These are phyloP conservation scores for Umbelopsis isabellina DNA, from an alignment of 192 early-diverging fungal genomes.

Conservation along the genomic window DNA sequence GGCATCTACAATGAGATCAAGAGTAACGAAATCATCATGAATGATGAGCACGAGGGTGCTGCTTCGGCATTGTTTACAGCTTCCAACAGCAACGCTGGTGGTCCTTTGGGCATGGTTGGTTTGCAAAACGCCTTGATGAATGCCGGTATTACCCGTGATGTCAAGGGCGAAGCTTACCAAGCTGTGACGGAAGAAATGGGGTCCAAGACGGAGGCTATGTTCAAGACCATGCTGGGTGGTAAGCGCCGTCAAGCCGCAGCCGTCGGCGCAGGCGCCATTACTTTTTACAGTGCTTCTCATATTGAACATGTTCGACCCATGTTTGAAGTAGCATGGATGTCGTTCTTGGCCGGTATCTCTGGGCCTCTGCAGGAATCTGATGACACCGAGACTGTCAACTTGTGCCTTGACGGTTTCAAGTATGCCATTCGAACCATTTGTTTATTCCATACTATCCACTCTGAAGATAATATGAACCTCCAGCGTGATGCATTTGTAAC, in stretches of 20 bases:
- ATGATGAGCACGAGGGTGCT: conserved; percentile 80
- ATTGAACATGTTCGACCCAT: conserved; percentile 89
- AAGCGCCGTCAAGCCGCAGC: conserved; percentile 48
- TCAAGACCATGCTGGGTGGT: conserved; percentile 62
- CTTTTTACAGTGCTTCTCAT: conserved; percentile 71
- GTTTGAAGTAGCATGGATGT: conserved; percentile 92
- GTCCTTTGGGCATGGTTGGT: conserved; percentile 45
- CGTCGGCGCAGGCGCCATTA: conserved; percentile 46
- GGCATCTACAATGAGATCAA: conserved; percentile 83
- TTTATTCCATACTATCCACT: conserved; percentile 61
- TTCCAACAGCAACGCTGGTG: conserved; percentile 40
- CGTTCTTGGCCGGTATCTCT: conserved; percentile 80
- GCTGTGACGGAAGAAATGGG: conserved; percentile 70
- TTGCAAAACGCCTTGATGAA: conserved; percentile 46
- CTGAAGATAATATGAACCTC: conserved; percentile 71
- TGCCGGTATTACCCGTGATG: conserved; percentile 43
- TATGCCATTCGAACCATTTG: conserved; percentile 79
- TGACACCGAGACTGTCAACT: conserved; percentile 67
- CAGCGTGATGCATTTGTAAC: conserved; percentile 93
- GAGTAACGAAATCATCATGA: conserved; percentile 89
- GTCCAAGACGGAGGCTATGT: conserved; percentile 70
- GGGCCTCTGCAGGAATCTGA: conserved; percentile 84
- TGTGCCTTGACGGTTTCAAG: conserved; percentile 82
- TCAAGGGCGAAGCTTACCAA: conserved; percentile 58
- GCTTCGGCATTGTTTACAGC: conserved; percentile 55